These are phyloP conservation scores for Penicillium crustosum DNA, from an alignment of 2,329 filamentous ascomycete species.

Conservation along the genomic window DNA sequence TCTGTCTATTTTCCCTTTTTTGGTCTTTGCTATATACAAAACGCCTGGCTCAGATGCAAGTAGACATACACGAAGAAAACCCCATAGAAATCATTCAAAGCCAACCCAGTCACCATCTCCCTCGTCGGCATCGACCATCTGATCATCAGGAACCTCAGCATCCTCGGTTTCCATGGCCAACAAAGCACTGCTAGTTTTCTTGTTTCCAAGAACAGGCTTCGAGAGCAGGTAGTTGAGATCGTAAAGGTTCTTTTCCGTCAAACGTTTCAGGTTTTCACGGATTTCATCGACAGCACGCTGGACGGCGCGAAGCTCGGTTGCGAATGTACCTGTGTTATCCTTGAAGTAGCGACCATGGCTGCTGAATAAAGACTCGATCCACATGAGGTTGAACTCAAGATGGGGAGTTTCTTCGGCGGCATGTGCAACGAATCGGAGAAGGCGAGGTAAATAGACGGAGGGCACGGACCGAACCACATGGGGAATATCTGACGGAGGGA, in stretches of 20 bases:
- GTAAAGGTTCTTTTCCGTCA: conserved; percentile 87
- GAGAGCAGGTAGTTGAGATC: conserved; percentile 78
- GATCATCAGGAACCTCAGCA: conserved; percentile 28
- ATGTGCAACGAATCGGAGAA: conserved; percentile 82
- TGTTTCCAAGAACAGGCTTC: conserved; percentile 46
- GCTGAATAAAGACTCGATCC: conserved; percentile 80
- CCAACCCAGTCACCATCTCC: conserved; percentile 56
- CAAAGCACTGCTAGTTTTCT: conserved; percentile 30
- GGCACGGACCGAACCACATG: conserved; percentile 79
- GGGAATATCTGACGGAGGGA: conserved; percentile 71
- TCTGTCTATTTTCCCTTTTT: conserved; percentile 25
- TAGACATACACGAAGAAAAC: conserved; percentile 18
- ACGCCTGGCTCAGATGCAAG: conserved; percentile 33
- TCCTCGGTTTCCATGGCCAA: conserved; percentile 32
- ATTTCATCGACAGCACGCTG: conserved; percentile 78
- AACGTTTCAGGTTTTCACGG: conserved; percentile 74
- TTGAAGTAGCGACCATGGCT: conserved; percentile 83
- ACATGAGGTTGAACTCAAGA: conserved; percentile 89
- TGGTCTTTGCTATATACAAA: conserved; percentile 20
- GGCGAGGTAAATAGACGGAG: conserved; percentile 77
- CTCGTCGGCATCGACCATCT: conserved; percentile 38
- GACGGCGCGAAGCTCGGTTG: conserved; percentile 80
- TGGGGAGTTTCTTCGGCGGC: conserved; percentile 89
- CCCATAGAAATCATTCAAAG: conserved; percentile 45
- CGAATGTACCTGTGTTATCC: conserved; percentile 74